Evolutionary conservation across 345 rosid genomes (phyloP).

Genomic region (Turritis glabra): DNA sequence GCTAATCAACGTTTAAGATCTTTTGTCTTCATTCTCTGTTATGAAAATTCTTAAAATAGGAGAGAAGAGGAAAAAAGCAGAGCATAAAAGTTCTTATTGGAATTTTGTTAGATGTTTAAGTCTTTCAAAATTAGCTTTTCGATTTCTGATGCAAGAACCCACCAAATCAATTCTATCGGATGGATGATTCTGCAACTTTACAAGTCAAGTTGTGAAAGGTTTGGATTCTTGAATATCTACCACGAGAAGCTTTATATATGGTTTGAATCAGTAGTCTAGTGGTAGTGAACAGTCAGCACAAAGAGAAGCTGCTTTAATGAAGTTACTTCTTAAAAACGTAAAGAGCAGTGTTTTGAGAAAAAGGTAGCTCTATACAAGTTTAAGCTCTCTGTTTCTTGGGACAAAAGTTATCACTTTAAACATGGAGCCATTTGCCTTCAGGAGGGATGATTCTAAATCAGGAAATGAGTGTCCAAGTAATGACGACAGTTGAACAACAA

Average conservation of each 20-base stretch:
- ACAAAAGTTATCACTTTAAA: not conserved
- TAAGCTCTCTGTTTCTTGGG: not conserved
- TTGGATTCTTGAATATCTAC: conserved; percentile 16
- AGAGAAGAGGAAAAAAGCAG: not conserved
- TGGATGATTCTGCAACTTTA: not conserved
- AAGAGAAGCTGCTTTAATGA: conserved; percentile 65
- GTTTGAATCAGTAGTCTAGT: conserved; percentile 50
- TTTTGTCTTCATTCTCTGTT: conserved; percentile 6
- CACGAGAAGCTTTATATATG: not conserved
- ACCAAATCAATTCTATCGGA: not conserved
- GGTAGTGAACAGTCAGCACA: conserved; percentile 45
- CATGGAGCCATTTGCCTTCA: conserved; percentile 1
- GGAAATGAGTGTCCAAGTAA: conserved; percentile 44
- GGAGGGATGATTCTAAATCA: conserved; percentile 42
- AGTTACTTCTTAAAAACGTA: conserved; percentile 79
- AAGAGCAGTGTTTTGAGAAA: conserved; percentile 77
- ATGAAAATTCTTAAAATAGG: conserved; percentile 19
- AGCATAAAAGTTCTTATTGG: conserved; percentile 6
- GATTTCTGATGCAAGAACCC: not conserved
- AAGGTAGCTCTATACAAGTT: conserved; percentile 48
- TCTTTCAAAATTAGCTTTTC: not conserved
- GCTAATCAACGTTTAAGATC: conserved; percentile 1
- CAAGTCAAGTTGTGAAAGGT: not conserved
- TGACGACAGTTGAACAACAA: conserved; percentile 23
- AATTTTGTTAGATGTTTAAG: not conserved